Evolutionary conservation across 164 flowering plant genomes (phyloP).

Genomic region (Litsea cubeba): DNA sequence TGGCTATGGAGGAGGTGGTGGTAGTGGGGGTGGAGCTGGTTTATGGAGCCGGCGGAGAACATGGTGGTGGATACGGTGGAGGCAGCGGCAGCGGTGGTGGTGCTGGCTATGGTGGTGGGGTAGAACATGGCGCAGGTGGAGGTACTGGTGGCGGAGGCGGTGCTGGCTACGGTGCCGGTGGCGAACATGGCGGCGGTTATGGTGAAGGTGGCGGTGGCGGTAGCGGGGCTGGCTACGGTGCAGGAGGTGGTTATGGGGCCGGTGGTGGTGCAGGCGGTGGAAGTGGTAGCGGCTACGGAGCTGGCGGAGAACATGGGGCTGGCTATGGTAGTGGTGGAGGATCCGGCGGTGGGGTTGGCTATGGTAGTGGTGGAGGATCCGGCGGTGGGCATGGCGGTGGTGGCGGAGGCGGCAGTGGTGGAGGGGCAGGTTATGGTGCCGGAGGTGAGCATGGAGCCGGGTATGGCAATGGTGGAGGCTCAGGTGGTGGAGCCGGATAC

Average conservation of each 20-base stretch:
- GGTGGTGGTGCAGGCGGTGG: constrained; percentile 15
- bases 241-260: constrained; percentile 22
- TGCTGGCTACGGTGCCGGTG: constrained; percentile 1
- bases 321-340: constrained; percentile 20
- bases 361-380: constrained; percentile 7
- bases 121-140: constrained; percentile 21
- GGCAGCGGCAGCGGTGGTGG: constrained; percentile 15
- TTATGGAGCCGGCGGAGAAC: constrained; percentile 9
- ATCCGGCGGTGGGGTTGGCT: constrained; percentile 12
- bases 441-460: constrained; percentile 7
- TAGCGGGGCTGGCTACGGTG: constrained; percentile 11
- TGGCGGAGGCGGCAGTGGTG: constrained; percentile 11
- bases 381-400: constrained; percentile 21
- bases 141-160: constrained; percentile 7
- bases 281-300: constrained; percentile 8
- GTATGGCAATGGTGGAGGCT: constrained; percentile 5
- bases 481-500: constrained; percentile 4
- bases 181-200: neutral
- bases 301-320: constrained; percentile 13
- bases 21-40: constrained; percentile 27
- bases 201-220: constrained; percentile 6
- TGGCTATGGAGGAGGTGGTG: constrained; percentile 27
- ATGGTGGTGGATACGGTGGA: constrained; percentile 9
- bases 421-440: constrained; percentile 6
- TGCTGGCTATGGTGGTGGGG: constrained; percentile 16